These are phyloP conservation scores for Entrophospora sp. DNA, from an alignment of 192 early-diverging fungal genomes.

Conservation along the genomic window DNA sequence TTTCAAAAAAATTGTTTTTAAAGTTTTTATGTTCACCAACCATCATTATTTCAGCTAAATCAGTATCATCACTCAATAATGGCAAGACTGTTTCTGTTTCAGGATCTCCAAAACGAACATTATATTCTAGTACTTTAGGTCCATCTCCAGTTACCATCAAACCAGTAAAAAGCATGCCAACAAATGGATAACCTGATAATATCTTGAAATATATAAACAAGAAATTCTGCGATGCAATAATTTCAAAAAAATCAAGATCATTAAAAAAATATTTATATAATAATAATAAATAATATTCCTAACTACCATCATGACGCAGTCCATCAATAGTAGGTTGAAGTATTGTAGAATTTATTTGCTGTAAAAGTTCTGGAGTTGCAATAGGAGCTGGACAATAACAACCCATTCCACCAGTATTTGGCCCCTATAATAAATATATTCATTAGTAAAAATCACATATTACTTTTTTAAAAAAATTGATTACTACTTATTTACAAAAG, in stretches of 20 bases:
- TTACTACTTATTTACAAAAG: neutral
- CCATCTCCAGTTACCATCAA: conserved; percentile 89
- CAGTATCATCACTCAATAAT: conserved; percentile 70
- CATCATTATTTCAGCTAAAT: conserved; percentile 80
- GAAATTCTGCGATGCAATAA: neutral
- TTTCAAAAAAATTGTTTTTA: neutral
- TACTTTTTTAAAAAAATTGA: neutral
- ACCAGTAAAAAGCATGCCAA: conserved; percentile 94
- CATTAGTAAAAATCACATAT: neutral
- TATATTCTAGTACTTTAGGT: conserved; percentile 95
- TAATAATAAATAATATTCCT: too few relatives aligned
- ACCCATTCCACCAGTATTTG: conserved; percentile 99
- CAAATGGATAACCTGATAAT: conserved; percentile 76
- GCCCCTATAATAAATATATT: conserved; percentile 40
- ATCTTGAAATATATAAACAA: neutral
- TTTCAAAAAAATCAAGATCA: neutral
- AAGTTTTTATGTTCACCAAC: neutral
- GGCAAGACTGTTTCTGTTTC: conserved; percentile 96
- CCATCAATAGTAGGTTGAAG: conserved; percentile 91
- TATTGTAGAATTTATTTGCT: conserved; percentile 63
- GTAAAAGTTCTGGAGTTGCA: conserved; percentile 67
- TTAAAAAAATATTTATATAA: neutral
- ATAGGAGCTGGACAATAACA: conserved; percentile 95
- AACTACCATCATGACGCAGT: conserved; percentile 81
- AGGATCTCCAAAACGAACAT: conserved; percentile 96